A percentile compares a stretch with the other conserved stretches of the same genome.
Conservation (phyloP, 257 asterid genomes). For the Penstemon barbatus region DNA sequence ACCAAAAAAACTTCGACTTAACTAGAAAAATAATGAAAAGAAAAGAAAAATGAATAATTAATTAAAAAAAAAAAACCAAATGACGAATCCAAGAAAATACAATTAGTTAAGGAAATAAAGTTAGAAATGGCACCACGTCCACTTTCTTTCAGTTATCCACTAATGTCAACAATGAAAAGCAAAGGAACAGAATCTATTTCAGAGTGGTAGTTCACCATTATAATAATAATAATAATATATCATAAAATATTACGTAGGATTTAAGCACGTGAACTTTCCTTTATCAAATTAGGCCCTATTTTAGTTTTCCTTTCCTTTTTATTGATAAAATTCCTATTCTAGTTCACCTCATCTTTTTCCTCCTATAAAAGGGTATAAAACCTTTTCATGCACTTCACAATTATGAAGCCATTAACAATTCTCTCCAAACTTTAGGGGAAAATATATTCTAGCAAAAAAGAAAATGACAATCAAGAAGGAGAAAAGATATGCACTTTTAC, state of each 20-base stretch:
- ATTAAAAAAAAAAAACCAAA: not conserved
- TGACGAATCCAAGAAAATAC: slow-evolving; percentile 2
- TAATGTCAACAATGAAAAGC: not conserved
- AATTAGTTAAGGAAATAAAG: too few relatives aligned
- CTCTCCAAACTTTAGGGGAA: not conserved
- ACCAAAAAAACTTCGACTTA: too few relatives aligned
- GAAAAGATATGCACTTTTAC: slow-evolving; percentile 53
- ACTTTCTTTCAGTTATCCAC: not conserved
- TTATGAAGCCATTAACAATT: not conserved
- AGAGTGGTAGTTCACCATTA: not conserved
- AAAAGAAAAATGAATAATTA: not conserved
- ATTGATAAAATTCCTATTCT: too few relatives aligned
- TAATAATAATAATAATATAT: not conserved
- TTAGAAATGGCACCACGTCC: not conserved
- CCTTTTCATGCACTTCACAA: not conserved
- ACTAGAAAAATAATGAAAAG: too few relatives aligned
- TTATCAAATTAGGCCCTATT: not conserved
- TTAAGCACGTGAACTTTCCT: slow-evolving; percentile 23
- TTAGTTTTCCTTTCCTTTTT: not conserved
- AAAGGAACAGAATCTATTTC: not conserved
- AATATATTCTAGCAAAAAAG: not conserved
- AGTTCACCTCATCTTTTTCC: not conserved
- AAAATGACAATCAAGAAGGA: slow-evolving; percentile 35
- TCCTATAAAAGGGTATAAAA: slow-evolving; percentile 5
- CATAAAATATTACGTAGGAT: not conserved